Evolutionary conservation across 352 stramenopile species (phyloP).

Genomic region (Pythium chondricola): DNA sequence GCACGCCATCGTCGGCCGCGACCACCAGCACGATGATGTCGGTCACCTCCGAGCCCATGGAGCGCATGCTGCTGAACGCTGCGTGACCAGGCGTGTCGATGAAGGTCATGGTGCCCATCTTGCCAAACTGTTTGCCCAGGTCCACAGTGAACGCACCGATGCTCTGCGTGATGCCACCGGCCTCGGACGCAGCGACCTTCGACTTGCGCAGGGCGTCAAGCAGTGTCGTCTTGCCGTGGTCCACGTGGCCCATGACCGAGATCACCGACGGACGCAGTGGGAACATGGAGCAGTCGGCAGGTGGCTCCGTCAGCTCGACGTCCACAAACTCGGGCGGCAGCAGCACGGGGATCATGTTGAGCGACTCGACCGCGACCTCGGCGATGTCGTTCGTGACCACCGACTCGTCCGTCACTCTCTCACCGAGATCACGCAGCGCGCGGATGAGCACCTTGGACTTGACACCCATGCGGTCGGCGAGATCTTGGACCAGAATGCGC

Average conservation of each 20-base stretch:
- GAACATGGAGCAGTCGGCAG: slow-evolving; percentile 62
- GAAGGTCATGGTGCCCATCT: slow-evolving; percentile 87
- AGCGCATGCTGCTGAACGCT: slow-evolving; percentile 97
- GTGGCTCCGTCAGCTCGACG: slow-evolving; percentile 52
- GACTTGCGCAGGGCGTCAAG: slow-evolving; percentile 92
- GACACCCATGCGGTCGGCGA: slow-evolving; percentile 76
- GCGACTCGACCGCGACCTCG: slow-evolving; percentile 74
- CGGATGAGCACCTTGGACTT: slow-evolving; percentile 66
- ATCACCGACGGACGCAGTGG: slow-evolving; percentile 89
- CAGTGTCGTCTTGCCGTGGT: slow-evolving; percentile 99
- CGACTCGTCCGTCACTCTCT: slow-evolving; percentile 69
- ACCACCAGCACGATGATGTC: slow-evolving; percentile 98
- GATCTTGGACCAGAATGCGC: slow-evolving; percentile 61
- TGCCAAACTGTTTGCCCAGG: slow-evolving; percentile 78
- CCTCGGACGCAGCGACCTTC: slow-evolving; percentile 92
- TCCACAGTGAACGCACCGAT: slow-evolving; percentile 97
- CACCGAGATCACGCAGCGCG: slow-evolving; percentile 57
- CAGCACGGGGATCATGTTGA: slow-evolving; percentile 83
- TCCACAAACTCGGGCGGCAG: slow-evolving; percentile 80
- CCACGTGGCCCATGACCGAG: slow-evolving; percentile 99
- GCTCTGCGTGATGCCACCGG: slow-evolving; percentile 99
- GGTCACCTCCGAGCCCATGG: slow-evolving; percentile 94
- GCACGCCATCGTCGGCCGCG: slow-evolving; percentile 97
- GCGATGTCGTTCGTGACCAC: slow-evolving; percentile 67
- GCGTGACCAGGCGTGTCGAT: slow-evolving; percentile 99